Evolutionary conservation across 495 filamentous ascomycete species (phyloP).

Genomic region (Podospora didyma): DNA sequence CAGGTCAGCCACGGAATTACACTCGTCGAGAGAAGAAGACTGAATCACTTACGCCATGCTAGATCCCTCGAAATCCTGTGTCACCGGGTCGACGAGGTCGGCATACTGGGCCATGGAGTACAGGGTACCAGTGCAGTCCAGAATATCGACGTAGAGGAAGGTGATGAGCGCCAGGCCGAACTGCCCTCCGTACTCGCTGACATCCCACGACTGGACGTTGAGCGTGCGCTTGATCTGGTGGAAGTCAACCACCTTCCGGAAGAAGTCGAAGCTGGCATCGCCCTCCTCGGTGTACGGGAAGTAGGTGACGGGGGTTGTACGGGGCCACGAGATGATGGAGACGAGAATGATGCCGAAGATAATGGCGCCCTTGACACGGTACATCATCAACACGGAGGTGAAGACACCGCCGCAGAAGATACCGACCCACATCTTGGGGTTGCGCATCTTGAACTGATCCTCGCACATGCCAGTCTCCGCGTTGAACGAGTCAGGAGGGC

Average conservation of each 20-base stretch:
- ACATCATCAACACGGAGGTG: conserved; percentile 74
- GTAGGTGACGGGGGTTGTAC: conserved; percentile 66
- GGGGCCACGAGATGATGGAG: conserved; percentile 80
- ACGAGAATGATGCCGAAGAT: conserved; percentile 77
- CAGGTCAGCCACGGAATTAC: neutral
- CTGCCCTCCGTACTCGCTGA: conserved; percentile 56
- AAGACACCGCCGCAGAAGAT: conserved; percentile 79
- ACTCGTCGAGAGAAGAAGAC: too few species aligned
- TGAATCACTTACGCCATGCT: conserved; percentile 56
- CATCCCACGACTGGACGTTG: conserved; percentile 63
- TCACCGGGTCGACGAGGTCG: conserved; percentile 66
- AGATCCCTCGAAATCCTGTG: conserved; percentile 75
- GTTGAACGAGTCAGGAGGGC: conserved; percentile 33
- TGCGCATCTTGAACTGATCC: conserved; percentile 62
- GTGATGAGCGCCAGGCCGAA: conserved; percentile 78
- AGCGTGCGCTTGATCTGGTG: conserved; percentile 65
- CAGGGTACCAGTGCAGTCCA: conserved; percentile 71
- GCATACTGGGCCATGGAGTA: conserved; percentile 83
- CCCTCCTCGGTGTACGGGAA: conserved; percentile 69
- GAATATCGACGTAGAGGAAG: conserved; percentile 81
- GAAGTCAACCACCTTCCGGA: conserved; percentile 77
- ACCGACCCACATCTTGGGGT: conserved; percentile 74
- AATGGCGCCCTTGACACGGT: conserved; percentile 76
- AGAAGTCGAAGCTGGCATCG: conserved; percentile 69
- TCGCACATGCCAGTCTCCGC: conserved; percentile 44